phyloP scores from a whole-genome alignment of 2,329 filamentous ascomycete species.

The Fusarium lateritium region DNA sequence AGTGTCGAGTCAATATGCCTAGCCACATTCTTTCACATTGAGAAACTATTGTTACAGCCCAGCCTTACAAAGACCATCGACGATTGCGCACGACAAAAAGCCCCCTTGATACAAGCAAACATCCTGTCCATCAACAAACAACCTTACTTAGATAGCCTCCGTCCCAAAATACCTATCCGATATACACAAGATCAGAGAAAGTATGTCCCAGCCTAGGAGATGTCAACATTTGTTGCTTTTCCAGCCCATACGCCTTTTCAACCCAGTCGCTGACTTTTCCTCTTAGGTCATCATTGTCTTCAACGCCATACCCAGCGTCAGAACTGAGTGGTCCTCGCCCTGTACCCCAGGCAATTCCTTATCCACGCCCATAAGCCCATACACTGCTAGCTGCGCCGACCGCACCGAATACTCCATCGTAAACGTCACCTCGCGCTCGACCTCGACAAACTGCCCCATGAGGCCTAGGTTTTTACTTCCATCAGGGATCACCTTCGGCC shows the following conservation, averaged over 20 bases:
- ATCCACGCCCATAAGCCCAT: constrained; percentile 45
- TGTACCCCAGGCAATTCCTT: constrained; percentile 40
- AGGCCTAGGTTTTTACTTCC: constrained; percentile 47
- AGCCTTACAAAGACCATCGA: not conserved
- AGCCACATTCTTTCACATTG: not conserved
- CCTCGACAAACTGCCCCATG: constrained; percentile 50
- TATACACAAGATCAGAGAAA: not conserved
- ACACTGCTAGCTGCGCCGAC: constrained; percentile 48
- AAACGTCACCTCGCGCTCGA: constrained; percentile 49
- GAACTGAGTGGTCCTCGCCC: constrained; percentile 45
- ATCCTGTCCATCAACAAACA: not conserved
- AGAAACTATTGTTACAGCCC: not conserved
- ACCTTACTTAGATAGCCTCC: not conserved
- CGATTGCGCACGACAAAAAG: not conserved
- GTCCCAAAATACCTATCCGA: not conserved
- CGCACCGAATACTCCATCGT: constrained; percentile 50
- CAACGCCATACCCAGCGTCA: constrained; percentile 46
- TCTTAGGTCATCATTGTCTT: constrained; percentile 48
- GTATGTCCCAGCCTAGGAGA: not conserved
- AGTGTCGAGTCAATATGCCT: not conserved
- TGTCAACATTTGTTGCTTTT: constrained; percentile 4
- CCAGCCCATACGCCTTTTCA: constrained; percentile 15
- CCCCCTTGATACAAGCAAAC: not conserved
- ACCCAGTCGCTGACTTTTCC: not conserved
- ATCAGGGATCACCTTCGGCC: constrained; percentile 43